Evolutionary conservation across 805 yeast species (phyloP), one percentile per base, ranked within the genome.

Genomic region (Ogataea dorogensis): DNA sequence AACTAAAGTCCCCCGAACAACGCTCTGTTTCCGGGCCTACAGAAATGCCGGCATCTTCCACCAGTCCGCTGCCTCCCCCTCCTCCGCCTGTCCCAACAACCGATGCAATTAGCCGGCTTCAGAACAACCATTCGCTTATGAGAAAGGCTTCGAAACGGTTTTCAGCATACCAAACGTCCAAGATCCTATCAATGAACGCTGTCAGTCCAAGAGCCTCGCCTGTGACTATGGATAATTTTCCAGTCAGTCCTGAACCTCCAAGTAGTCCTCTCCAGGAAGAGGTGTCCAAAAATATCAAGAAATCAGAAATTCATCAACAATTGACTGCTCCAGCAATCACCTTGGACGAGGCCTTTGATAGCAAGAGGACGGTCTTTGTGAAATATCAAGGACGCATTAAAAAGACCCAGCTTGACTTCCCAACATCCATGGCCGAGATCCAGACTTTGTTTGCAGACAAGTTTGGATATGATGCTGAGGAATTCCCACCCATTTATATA

Each of bases 91-190:
- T 31, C 17, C 34, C 30, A 15, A 28, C 36, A 15, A 7, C 44
- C 5, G 87, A 82, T 49, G 87, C 96, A 0, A 66, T 89, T 18
- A 68, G 79, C 0, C 86, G 85, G 48, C 67, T 91, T 7, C 96
- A 91, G 52, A 79, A 81, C 29, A 86, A 89, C 3, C 86, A 85
- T 31, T 82, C 86, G 3, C 65, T 93, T 20, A 94, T 83, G 65
- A 73, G 99, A 48, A 74, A 96, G 43, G 99, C 98, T 0, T 89
- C 97, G 0, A 82, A 91, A 49, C 68, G 98, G 37, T 91, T 83
- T 55, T 87, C 96, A 5, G 96, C 97, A 0, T 91, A 89, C 43
- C 98, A 91, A 53, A 55, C 59, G 0, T 46, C 54, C 11, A 54
- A 57, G 31, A 56, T 56, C 4, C 42, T 56, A 4, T 55, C 58